Conservation (phyloP, 2,329 filamentous ascomycete genomes). For the Zalaria sp. region DNA sequence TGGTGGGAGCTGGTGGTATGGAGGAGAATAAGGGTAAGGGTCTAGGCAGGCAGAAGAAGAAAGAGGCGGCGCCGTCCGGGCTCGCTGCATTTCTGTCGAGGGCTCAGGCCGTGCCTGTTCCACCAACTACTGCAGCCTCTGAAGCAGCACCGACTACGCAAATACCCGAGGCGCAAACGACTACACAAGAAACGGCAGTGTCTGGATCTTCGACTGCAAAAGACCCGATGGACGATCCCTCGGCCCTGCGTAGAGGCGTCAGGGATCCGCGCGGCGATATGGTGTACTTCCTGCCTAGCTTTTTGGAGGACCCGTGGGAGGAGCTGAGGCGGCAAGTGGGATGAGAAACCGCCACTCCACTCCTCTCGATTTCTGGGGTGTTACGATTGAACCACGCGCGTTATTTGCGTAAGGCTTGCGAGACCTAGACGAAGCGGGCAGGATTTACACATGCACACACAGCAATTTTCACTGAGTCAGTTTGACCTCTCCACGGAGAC, state of each 20-base stretch:
- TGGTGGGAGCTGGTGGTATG: too few species aligned
- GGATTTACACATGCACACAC: too few species aligned
- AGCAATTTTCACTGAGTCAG: too few species aligned
- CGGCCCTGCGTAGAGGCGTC: constrained; percentile 15
- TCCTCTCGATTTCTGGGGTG: too few species aligned
- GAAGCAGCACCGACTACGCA: neutral
- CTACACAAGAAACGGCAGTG: neutral
- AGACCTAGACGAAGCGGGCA: too few species aligned
- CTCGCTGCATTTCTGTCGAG: neutral
- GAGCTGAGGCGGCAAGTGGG: constrained; percentile 7
- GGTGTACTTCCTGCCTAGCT: constrained; percentile 54
- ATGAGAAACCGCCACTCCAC: neutral
- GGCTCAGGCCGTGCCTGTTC: neutral
- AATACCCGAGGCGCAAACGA: neutral
- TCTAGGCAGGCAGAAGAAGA: neutral
- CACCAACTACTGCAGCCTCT: neutral
- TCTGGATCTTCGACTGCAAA: neutral
- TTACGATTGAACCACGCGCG: too few species aligned
- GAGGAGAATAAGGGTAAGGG: too few species aligned
- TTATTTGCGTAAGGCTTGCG: too few species aligned
- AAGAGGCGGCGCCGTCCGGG: neutral
- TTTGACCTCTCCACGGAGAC: too few species aligned
- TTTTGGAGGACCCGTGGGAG: constrained; percentile 62
- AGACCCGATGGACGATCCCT: constrained; percentile 1
- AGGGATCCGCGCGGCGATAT: constrained; percentile 43